These are phyloP conservation scores for Castanopsis chinensis DNA, from an alignment of 306 rosid species.

Conservation along the genomic window DNA sequence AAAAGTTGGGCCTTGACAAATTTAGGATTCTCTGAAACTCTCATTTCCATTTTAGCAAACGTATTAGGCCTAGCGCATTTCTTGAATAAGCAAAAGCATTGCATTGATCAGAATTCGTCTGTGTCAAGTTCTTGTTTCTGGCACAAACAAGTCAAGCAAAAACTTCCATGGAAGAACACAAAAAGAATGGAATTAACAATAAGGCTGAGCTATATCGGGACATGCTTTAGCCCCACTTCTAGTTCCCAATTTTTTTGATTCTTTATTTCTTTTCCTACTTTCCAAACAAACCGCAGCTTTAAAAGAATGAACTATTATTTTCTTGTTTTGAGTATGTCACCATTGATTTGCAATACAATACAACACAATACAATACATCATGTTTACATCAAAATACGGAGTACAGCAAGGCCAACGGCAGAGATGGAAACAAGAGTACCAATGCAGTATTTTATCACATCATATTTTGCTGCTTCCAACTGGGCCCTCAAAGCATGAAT, in stretches of 20 bases:
- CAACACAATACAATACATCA: neutral
- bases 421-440: constrained; percentile 96
- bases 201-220: constrained; percentile 11
- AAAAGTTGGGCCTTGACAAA: neutral
- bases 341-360: constrained; percentile 20
- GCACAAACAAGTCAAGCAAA: constrained; percentile 19
- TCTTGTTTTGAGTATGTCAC: constrained; percentile 12
- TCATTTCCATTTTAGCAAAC: neutral
- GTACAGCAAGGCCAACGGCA: constrained; percentile 90
- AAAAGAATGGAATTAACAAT: constrained; percentile 28
- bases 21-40: neutral
- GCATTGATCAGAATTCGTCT: neutral
- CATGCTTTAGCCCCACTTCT: constrained; percentile 13
- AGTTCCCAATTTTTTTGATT: neutral
- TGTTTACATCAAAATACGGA: constrained; percentile 75
- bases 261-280: neutral
- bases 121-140: neutral
- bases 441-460: constrained; percentile 92
- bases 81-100: neutral
- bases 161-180: constrained; percentile 19
- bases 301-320: constrained; percentile 20
- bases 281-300: constrained; percentile 28
- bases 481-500: constrained; percentile 85
- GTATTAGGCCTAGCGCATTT: neutral
- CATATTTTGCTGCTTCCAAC: constrained; percentile 94